A percentile compares a stretch with the other conserved stretches of the same genome.
phyloP scores from a whole-genome alignment of 2,329 filamentous ascomycete species.

The Ophidiomyces ophidiicola region DNA sequence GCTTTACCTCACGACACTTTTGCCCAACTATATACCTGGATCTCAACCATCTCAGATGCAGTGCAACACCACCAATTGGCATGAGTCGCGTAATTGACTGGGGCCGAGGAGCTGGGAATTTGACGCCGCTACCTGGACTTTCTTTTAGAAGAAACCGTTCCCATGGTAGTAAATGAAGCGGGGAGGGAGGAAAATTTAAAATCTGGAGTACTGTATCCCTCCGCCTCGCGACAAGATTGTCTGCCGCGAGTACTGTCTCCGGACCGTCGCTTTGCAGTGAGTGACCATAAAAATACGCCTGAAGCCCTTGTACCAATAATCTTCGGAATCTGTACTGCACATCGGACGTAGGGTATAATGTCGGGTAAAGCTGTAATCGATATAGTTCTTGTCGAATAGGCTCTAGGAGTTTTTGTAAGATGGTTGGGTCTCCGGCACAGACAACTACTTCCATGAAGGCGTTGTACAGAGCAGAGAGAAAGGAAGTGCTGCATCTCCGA shows the following conservation, averaged over 20 bases:
- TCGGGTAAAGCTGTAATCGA: constrained; percentile 6
- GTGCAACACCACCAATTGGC: constrained; percentile 13
- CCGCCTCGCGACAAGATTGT: constrained; percentile 8
- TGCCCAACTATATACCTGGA: neutral
- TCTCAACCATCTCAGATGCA: constrained; percentile 12
- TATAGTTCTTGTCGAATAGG: constrained; percentile 2
- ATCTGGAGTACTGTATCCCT: constrained; percentile 6
- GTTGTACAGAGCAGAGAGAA: constrained; percentile 7
- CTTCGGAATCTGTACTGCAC: constrained; percentile 3
- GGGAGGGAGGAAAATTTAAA: constrained; percentile 11
- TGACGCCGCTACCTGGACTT: constrained; percentile 13
- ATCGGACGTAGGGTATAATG: constrained; percentile 8
- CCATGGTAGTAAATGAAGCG: constrained; percentile 11
- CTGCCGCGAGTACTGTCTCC: neutral
- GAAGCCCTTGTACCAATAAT: neutral
- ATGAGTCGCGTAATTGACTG: constrained; percentile 11
- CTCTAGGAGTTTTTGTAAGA: neutral
- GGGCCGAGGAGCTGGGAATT: constrained; percentile 1
- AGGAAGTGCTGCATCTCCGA: constrained; percentile 11
- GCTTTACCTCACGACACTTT: constrained; percentile 7
- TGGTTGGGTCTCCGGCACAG: neutral
- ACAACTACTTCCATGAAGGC: constrained; percentile 7
- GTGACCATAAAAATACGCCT: neutral
- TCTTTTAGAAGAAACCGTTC: constrained; percentile 15
- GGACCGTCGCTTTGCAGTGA: neutral